Evolutionary conservation across 148 eudicot species (phyloP).

Genomic region (Chenopodium suecicum): DNA sequence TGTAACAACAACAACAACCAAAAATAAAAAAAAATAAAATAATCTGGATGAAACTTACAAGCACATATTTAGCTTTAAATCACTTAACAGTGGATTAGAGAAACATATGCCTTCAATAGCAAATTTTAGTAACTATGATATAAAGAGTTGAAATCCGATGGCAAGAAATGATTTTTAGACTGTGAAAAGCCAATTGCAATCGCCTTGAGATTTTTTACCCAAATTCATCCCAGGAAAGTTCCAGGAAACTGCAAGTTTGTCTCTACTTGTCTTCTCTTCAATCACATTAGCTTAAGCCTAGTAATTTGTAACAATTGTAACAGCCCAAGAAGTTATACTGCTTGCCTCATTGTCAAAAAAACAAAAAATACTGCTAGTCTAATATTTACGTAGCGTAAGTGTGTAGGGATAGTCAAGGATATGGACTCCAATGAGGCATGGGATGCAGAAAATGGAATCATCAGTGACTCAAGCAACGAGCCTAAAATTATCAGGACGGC

Average conservation of each 20-base stretch:
- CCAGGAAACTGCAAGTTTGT: constrained; percentile 3
- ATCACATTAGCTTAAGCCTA: background rate
- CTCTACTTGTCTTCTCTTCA: background rate
- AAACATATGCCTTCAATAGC: constrained; percentile 26
- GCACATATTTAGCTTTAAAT: constrained; percentile 1
- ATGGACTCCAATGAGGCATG: constrained; percentile 31
- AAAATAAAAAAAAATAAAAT: background rate
- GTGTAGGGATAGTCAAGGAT: background rate
- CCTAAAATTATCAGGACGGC: constrained; percentile 34
- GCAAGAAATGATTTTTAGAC: background rate
- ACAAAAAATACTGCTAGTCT: background rate
- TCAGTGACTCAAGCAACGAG: constrained; percentile 31
- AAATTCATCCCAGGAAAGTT: background rate
- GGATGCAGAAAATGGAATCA: constrained; percentile 40
- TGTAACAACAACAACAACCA: background rate
- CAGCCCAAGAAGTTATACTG: background rate
- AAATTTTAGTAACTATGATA: constrained; percentile 5
- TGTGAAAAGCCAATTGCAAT: constrained; percentile 2
- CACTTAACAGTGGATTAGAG: constrained; percentile 7
- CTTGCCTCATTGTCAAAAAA: too few relatives aligned
- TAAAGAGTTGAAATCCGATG: background rate
- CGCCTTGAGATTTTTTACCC: background rate
- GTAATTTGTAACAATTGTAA: background rate
- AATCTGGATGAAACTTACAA: background rate
- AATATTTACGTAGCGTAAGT: constrained; percentile 13